These are phyloP conservation scores for Sugiyamaella mastotermitis DNA, from an alignment of 805 yeast genomes.

Conservation along the genomic window DNA sequence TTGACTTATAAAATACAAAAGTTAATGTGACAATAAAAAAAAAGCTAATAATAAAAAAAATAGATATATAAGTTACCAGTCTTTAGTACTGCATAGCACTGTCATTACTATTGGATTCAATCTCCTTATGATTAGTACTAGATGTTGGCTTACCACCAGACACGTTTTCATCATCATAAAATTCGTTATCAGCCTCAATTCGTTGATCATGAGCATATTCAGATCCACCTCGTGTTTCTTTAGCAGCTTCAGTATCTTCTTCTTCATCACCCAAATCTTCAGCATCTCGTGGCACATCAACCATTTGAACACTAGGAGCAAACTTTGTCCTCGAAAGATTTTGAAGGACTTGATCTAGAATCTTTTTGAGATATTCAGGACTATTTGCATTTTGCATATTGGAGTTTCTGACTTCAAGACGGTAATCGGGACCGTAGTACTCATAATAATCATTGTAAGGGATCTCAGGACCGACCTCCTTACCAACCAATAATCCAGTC, in stretches of 20 bases:
- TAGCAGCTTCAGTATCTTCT: conserved; percentile 72
- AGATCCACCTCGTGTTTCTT: conserved; percentile 89
- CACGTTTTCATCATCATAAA: conserved; percentile 59
- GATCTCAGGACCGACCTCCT: conserved; percentile 41
- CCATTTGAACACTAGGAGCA: conserved; percentile 94
- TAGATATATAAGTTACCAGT: no score
- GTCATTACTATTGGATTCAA: neutral
- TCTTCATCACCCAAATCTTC: conserved; percentile 83
- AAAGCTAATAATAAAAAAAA: no score
- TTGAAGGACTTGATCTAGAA: conserved; percentile 65
- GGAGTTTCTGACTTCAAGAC: conserved; percentile 88
- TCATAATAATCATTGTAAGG: conserved; percentile 97
- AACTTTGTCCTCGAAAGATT: conserved; percentile 83
- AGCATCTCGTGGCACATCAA: conserved; percentile 77
- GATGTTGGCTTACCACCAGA: conserved; percentile 28
- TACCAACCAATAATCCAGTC: conserved; percentile 73
- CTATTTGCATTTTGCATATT: conserved; percentile 96
- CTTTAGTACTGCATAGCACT: conserved; percentile 1
- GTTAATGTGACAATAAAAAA: no score
- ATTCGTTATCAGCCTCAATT: conserved; percentile 70
- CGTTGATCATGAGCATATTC: conserved; percentile 73
- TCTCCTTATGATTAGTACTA: conserved; percentile 11
- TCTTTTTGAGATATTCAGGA: conserved; percentile 84
- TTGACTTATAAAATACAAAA: no score
- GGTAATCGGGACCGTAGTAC: conserved; percentile 95